phyloP scores from a whole-genome alignment of 116 monocot genomes.

The Cymodocea nodosa region DNA sequence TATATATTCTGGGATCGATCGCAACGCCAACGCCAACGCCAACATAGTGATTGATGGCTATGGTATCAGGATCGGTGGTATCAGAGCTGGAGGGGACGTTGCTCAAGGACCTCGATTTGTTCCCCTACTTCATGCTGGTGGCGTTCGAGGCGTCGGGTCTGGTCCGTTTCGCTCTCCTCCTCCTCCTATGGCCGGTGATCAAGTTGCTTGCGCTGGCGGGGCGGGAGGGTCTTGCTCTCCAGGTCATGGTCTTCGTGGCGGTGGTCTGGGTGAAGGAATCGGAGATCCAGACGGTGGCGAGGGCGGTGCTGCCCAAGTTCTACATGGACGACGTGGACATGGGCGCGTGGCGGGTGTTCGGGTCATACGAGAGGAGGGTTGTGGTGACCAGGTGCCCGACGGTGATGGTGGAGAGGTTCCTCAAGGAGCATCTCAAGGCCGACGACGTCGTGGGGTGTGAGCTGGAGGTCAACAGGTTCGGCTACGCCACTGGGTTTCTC shows the following conservation, averaged over 20 bases:
- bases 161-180: constrained; percentile 29
- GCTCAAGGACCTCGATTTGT: constrained; percentile 38
- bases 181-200: constrained; percentile 34
- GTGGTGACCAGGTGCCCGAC: constrained; percentile 46
- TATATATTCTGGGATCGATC: no score
- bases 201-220: constrained; percentile 11
- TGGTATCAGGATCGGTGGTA: constrained; percentile 10
- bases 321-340: constrained; percentile 55
- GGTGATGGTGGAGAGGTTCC: constrained; percentile 73
- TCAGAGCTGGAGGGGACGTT: constrained; percentile 67
- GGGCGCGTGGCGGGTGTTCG: constrained; percentile 53
- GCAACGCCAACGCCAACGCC: no score
- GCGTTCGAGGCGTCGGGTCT: constrained; percentile 80
- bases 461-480: constrained; percentile 36
- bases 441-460: constrained; percentile 68
- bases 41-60: neutral
- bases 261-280: constrained; percentile 32
- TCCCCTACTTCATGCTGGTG: constrained; percentile 88
- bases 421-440: constrained; percentile 46
- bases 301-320: constrained; percentile 86
- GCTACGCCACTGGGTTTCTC: constrained; percentile 60
- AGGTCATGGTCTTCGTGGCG: constrained; percentile 42
- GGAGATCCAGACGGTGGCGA: constrained; percentile 51
- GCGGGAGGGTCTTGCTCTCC: constrained; percentile 10
- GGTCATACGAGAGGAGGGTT: constrained; percentile 18